A percentile compares a stretch with the other conserved stretches of the same genome.
These are phyloP conservation scores for Alternaria solani DNA, from an alignment of 2,329 filamentous ascomycete genomes.

Conservation along the genomic window DNA sequence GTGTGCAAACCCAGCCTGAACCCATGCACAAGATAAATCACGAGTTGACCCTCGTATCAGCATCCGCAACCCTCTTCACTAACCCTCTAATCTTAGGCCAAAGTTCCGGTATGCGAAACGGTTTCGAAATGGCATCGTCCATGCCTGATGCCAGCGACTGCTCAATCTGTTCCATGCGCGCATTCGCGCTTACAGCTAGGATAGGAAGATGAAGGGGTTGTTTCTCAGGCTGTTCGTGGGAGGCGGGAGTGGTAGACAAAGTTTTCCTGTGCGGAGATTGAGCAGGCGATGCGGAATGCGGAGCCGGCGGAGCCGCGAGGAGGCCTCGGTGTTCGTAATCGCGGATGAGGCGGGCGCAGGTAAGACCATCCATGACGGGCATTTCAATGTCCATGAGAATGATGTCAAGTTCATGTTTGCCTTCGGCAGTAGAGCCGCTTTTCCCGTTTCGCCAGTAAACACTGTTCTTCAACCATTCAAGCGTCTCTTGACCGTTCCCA, in stretches of 20 bases:
- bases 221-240: not conserved
- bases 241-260: not conserved
- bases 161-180: conserved; percentile 43
- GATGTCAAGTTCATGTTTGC: conserved; percentile 29
- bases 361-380: conserved; percentile 47
- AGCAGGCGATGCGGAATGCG: conserved; percentile 2
- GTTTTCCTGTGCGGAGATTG: not conserved
- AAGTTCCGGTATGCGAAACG: conserved; percentile 35
- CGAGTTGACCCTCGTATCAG: not conserved
- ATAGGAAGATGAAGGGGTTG: conserved; percentile 32
- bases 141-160: conserved; percentile 42
- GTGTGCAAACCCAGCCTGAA: not conserved
- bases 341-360: conserved; percentile 39
- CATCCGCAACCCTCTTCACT: conserved; percentile 10
- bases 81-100: conserved; percentile 28
- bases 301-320: conserved; percentile 12
- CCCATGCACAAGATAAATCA: not conserved
- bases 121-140: conserved; percentile 42
- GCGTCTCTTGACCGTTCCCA: conserved; percentile 50
- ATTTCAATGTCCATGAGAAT: conserved; percentile 48
- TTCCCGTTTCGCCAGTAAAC: conserved; percentile 30
- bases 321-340: conserved; percentile 36
- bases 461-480: conserved; percentile 46
- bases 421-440: not conserved
- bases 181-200: conserved; percentile 48